Percentiles rank a stretch among this genome's conserved stretches.
Conservation (phyloP, 1,284 basidiomycete genomes). For the Mycosarcoma mackinlayi region DNA sequence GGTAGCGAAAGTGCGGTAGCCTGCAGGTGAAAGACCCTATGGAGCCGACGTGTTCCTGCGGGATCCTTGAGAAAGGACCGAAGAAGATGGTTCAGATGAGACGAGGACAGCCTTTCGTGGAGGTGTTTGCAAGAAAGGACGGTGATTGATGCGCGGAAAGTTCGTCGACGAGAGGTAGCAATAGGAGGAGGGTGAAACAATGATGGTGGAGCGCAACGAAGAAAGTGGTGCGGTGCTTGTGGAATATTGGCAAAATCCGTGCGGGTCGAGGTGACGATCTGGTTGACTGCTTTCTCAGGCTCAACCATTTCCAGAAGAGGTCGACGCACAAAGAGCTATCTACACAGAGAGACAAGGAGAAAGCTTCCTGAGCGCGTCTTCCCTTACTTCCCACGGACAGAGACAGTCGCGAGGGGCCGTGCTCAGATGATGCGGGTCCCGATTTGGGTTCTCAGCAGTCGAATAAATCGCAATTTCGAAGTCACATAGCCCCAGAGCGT, state of each 20-base stretch:
- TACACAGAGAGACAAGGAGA: background rate
- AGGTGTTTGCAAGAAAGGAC: conserved; percentile 3
- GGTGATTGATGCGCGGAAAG: background rate
- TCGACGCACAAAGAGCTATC: no score
- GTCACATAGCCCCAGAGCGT: no score
- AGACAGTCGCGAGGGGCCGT: conserved; percentile 5
- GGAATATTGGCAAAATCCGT: conserved; percentile 16
- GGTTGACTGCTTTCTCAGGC: no score
- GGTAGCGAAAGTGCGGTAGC: background rate
- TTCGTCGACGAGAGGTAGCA: conserved; percentile 1
- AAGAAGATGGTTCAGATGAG: background rate
- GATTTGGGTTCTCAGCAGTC: background rate
- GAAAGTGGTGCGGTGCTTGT: background rate
- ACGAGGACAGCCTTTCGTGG: background rate
- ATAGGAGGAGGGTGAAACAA: conserved; percentile 4
- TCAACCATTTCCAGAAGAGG: no score
- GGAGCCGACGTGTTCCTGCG: background rate
- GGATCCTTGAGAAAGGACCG: background rate
- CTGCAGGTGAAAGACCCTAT: background rate
- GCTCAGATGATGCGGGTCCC: conserved; percentile 8
- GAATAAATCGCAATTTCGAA: background rate
- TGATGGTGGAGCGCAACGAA: conserved; percentile 4
- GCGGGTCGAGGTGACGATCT: conserved; percentile 4
- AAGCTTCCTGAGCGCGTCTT: background rate
- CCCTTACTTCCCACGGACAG: background rate